phyloP scores from a whole-genome alignment of 2,329 filamentous ascomycete genomes.

The Hortaea werneckii region DNA sequence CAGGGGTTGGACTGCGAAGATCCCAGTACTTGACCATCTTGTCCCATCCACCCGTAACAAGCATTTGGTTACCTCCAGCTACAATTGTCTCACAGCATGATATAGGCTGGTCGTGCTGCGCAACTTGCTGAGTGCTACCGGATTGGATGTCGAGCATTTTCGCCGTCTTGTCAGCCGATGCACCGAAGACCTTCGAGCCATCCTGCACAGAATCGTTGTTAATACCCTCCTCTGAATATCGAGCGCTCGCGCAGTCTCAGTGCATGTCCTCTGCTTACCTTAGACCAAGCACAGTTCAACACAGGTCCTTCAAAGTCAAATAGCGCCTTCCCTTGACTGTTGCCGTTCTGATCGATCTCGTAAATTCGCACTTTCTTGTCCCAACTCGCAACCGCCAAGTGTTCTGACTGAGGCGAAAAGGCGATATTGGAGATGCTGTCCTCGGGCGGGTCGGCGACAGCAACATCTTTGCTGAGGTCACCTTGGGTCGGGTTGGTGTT shows the following conservation, averaged over 20 bases:
- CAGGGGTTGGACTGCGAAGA: slow-evolving; percentile 54
- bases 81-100: slow-evolving; percentile 58
- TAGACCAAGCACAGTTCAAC: slow-evolving; percentile 76
- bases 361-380: slow-evolving; percentile 98
- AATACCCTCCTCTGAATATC: slow-evolving; percentile 1
- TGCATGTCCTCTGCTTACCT: too few relatives aligned
- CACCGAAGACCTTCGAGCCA: slow-evolving; percentile 77
- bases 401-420: slow-evolving; percentile 69
- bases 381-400: slow-evolving; percentile 87
- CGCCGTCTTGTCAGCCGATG: slow-evolving; percentile 81
- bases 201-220: slow-evolving; percentile 49
- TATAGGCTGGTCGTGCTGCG: slow-evolving; percentile 76
- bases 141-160: slow-evolving; percentile 74
- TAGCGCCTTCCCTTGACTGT: slow-evolving; percentile 72
- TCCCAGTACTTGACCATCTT: slow-evolving; percentile 90
- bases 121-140: slow-evolving; percentile 52
- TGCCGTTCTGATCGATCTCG: slow-evolving; percentile 67
- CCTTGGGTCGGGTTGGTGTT: slow-evolving; percentile 63
- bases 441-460: slow-evolving; percentile 65
- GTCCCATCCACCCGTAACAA: slow-evolving; percentile 89
- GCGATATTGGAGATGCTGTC: slow-evolving; percentile 82
- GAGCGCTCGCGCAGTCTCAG: too few relatives aligned
- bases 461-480: slow-evolving; percentile 82
- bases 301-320: slow-evolving; percentile 83
- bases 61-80: slow-evolving; percentile 59